These are phyloP conservation scores for Jacaranda copaia DNA, from an alignment of 257 asterid genomes.

Conservation along the genomic window DNA sequence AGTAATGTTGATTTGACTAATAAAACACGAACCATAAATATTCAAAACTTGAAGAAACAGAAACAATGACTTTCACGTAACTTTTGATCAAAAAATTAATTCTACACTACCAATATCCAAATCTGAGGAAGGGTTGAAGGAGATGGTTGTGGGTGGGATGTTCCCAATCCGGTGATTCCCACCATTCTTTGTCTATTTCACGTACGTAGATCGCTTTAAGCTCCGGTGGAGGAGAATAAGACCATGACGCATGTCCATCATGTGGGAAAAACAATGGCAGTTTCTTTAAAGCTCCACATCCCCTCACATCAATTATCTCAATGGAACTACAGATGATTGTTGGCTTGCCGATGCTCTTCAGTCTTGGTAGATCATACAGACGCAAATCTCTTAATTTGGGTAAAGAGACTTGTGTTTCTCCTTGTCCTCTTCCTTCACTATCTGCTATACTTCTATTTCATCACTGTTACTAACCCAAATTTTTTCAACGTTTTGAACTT, in stretches of 20 bases:
- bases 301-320: neutral
- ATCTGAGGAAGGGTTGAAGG: slow-evolving; percentile 27
- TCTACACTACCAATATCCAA: neutral
- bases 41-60: too few species aligned
- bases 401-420: neutral
- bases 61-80: too few species aligned
- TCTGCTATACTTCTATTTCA: slow-evolving; percentile 25
- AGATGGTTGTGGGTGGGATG: slow-evolving; percentile 26
- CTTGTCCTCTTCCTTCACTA: too few species aligned
- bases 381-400: slow-evolving; percentile 23
- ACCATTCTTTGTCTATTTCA: slow-evolving; percentile 30
- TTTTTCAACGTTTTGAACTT: neutral
- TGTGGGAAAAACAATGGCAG: slow-evolving; percentile 1
- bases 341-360: slow-evolving; percentile 28
- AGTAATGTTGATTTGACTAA: too few species aligned
- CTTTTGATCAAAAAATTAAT: too few species aligned
- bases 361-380: slow-evolving; percentile 8
- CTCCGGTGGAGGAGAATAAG: neutral
- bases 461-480: neutral
- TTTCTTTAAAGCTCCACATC: slow-evolving; percentile 28
- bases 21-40: too few species aligned
- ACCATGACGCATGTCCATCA: too few species aligned
- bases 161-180: slow-evolving; percentile 38
- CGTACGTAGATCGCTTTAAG: slow-evolving; percentile 20
- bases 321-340: slow-evolving; percentile 33